Conservation (phyloP, 2,329 filamentous ascomycete species). For the Dichotomopilus funicola region DNA sequence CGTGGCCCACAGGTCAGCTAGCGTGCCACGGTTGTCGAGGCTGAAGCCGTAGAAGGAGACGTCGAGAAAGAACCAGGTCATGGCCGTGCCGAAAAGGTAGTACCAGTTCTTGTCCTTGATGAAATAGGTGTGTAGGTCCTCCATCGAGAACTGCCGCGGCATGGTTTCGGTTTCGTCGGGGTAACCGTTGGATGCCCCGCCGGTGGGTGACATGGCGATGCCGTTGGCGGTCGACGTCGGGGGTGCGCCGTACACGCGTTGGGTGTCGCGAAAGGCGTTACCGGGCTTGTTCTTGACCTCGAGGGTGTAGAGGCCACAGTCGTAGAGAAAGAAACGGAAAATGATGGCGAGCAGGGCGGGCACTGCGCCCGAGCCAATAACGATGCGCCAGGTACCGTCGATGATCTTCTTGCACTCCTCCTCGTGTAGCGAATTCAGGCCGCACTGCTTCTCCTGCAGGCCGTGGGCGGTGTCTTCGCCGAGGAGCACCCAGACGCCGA, state of each 20-base stretch:
- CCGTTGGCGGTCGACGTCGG: slow-evolving; percentile 26
- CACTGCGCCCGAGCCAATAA: slow-evolving; percentile 58
- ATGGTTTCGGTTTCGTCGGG: slow-evolving; percentile 27
- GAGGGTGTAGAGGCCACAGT: slow-evolving; percentile 58
- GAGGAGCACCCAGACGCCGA: slow-evolving; percentile 48
- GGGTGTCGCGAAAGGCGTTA: slow-evolving; percentile 53
- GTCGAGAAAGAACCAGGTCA: slow-evolving; percentile 50
- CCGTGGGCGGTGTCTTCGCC: slow-evolving; percentile 38
- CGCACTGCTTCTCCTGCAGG: slow-evolving; percentile 41
- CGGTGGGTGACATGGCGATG: slow-evolving; percentile 30
- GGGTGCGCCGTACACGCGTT: slow-evolving; percentile 47
- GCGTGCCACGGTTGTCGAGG: slow-evolving; percentile 39
- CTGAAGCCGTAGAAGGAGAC: slow-evolving; percentile 53
- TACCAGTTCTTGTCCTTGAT: slow-evolving; percentile 42
- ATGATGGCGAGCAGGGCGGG: slow-evolving; percentile 58
- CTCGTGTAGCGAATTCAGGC: slow-evolving; percentile 39
- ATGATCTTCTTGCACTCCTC: slow-evolving; percentile 42
- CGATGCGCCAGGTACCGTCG: slow-evolving; percentile 60
- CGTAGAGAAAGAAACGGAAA: slow-evolving; percentile 61
- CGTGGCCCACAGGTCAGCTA: slow-evolving; percentile 40
- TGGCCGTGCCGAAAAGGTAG: slow-evolving; percentile 40
- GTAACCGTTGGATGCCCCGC: slow-evolving; percentile 2
- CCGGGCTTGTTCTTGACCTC: slow-evolving; percentile 58
- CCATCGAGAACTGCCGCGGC: slow-evolving; percentile 43
- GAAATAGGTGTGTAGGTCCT: slow-evolving; percentile 46